Conservation (phyloP, 495 filamentous ascomycete genomes). For the Sordaria brevicollis region DNA sequence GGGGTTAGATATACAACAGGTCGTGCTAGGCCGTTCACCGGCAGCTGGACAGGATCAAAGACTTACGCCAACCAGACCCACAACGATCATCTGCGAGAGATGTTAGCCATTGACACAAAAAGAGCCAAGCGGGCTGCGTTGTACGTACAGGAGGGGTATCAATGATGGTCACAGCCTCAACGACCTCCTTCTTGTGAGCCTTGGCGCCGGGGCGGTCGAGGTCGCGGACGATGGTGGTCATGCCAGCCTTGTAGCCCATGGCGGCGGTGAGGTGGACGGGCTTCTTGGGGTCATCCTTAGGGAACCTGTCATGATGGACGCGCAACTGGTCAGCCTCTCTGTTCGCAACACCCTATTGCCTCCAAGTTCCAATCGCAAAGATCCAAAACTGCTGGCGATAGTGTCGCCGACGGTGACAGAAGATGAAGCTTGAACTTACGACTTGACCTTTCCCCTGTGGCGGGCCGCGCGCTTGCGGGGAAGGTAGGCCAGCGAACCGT, state of each 20-base stretch:
- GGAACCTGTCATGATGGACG: slow-evolving; percentile 58
- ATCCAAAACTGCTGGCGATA: not conserved
- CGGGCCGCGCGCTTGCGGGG: slow-evolving; percentile 94
- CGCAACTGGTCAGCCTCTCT: slow-evolving; percentile 13
- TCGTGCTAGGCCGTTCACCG: slow-evolving; percentile 2
- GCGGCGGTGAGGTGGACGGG: slow-evolving; percentile 96
- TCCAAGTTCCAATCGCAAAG: not conserved
- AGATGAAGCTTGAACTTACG: slow-evolving; percentile 42
- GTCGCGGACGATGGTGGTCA: slow-evolving; percentile 99
- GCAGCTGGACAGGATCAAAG: slow-evolving; percentile 20
- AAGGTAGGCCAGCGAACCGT: slow-evolving; percentile 95
- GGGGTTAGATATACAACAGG: slow-evolving; percentile 11
- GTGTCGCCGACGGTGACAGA: not conserved
- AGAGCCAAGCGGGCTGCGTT: slow-evolving; percentile 54
- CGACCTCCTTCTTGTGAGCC: slow-evolving; percentile 99
- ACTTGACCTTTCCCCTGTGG: slow-evolving; percentile 98
- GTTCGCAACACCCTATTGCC: not conserved
- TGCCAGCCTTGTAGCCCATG: slow-evolving; percentile 99
- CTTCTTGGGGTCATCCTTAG: slow-evolving; percentile 99
- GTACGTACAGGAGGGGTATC: slow-evolving; percentile 97
- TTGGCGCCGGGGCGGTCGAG: slow-evolving; percentile 98
- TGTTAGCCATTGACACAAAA: slow-evolving; percentile 49
- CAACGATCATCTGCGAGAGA: slow-evolving; percentile 81
- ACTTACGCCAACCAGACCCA: slow-evolving; percentile 84
- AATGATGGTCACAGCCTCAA: slow-evolving; percentile 97